Evolutionary conservation across 2,329 filamentous ascomycete species (phyloP).

Genomic region (Phialemoniopsis sp.): DNA sequence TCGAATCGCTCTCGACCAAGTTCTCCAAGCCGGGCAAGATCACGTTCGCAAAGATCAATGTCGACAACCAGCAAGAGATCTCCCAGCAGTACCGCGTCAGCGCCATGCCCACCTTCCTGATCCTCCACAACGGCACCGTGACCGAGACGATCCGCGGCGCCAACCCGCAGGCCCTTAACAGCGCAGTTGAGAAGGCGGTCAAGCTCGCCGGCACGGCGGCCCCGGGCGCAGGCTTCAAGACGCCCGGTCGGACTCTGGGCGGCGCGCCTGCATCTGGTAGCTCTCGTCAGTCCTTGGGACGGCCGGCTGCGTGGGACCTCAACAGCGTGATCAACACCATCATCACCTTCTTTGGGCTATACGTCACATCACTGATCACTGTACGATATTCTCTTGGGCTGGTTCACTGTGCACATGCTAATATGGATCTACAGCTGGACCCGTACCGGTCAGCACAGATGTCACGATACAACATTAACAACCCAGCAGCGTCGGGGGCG

Average conservation of each 20-base stretch:
- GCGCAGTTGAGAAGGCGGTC: slow-evolving; percentile 69
- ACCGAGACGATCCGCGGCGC: slow-evolving; percentile 78
- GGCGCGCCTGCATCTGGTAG: slow-evolving; percentile 19
- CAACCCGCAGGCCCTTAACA: slow-evolving; percentile 69
- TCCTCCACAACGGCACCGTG: slow-evolving; percentile 73
- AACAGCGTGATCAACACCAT: slow-evolving; percentile 44
- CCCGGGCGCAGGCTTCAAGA: slow-evolving; percentile 44
- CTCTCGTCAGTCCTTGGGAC: slow-evolving; percentile 6
- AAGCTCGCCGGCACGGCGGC: slow-evolving; percentile 43
- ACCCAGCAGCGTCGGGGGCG: slow-evolving; percentile 20
- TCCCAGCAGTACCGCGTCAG: slow-evolving; percentile 73
- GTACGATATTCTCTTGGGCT: slow-evolving; percentile 35
- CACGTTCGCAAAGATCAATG: slow-evolving; percentile 89
- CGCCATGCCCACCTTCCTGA: slow-evolving; percentile 92
- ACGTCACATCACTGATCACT: slow-evolving; percentile 57
- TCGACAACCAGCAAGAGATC: slow-evolving; percentile 76
- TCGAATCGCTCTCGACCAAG: slow-evolving; percentile 77
- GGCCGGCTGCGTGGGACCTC: slow-evolving; percentile 23
- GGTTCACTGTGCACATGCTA: slow-evolving; percentile 2
- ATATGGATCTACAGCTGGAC: slow-evolving; percentile 42
- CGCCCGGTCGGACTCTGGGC: slow-evolving; percentile 55
- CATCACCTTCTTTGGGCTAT: slow-evolving; percentile 55
- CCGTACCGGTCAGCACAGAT: slow-evolving; percentile 57
- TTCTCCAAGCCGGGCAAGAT: slow-evolving; percentile 78
- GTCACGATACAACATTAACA: slow-evolving; percentile 54